phyloP scores from a whole-genome alignment of 1,139 yeast species.

The Blastobotrys malaysiensis region DNA sequence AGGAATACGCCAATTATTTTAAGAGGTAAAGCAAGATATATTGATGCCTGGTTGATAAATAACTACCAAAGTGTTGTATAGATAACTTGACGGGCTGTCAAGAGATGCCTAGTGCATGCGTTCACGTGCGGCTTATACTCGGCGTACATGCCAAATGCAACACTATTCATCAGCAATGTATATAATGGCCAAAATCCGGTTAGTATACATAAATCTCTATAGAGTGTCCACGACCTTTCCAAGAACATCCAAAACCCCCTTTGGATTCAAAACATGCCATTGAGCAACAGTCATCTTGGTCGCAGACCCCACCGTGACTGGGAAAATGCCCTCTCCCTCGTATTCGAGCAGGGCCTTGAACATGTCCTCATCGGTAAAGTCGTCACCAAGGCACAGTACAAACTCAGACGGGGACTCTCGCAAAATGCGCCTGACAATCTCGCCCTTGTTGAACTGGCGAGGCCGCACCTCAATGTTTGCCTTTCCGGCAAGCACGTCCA shows the following conservation, averaged over 20 bases:
- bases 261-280: constrained; percentile 81
- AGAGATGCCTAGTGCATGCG: too few species aligned
- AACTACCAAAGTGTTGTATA: too few species aligned
- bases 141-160: too few species aligned
- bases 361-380: constrained; percentile 97
- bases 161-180: too few species aligned
- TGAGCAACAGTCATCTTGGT: constrained; percentile 84
- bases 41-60: too few species aligned
- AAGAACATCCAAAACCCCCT: constrained; percentile 77
- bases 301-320: constrained; percentile 95
- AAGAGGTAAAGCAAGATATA: too few species aligned
- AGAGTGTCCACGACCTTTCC: constrained; percentile 51
- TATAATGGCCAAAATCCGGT: too few species aligned
- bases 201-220: not conserved
- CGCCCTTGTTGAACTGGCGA: constrained; percentile 90
- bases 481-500: constrained; percentile 96
- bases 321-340: constrained; percentile 44
- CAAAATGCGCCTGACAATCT: constrained; percentile 78
- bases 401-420: constrained; percentile 62
- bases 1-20: too few species aligned
- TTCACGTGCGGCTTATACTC: too few species aligned
- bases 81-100: too few species aligned
- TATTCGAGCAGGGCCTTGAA: constrained; percentile 56
- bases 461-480: constrained; percentile 98
- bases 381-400: constrained; percentile 88